These are phyloP conservation scores for Hirsutella minnesotensis DNA, from an alignment of 2,329 filamentous ascomycete species.

Conservation along the genomic window DNA sequence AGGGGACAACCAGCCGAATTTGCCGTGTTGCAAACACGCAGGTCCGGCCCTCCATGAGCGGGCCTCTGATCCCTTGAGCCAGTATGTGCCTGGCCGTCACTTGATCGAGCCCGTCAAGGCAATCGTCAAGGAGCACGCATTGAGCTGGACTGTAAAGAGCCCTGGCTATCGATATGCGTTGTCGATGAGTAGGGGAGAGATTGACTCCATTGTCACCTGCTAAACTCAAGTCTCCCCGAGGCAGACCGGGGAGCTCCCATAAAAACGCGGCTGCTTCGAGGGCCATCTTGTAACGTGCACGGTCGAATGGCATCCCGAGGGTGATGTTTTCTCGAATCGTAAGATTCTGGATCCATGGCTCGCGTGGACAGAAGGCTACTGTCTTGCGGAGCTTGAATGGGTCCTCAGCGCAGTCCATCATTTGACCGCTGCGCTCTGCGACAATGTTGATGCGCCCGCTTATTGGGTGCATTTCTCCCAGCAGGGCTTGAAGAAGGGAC, in stretches of 20 bases:
- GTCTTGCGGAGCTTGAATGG: constrained; percentile 48
- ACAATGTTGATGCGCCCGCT: neutral
- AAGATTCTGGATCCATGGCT: constrained; percentile 69
- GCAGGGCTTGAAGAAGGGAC: constrained; percentile 52
- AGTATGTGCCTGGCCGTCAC: constrained; percentile 1
- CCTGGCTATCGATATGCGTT: constrained; percentile 9
- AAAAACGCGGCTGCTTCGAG: constrained; percentile 58
- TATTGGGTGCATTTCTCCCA: constrained; percentile 44
- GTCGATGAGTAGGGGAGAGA: constrained; percentile 9
- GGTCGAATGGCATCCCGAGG: constrained; percentile 55
- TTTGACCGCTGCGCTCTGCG: neutral
- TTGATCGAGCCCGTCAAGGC: constrained; percentile 63
- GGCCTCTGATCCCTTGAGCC: constrained; percentile 1
- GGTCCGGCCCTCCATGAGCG: constrained; percentile 3
- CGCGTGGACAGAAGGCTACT: constrained; percentile 32
- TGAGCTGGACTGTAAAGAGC: constrained; percentile 11
- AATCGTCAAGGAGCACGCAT: constrained; percentile 52
- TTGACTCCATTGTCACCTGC: constrained; percentile 17
- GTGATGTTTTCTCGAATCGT: constrained; percentile 61
- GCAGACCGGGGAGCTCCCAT: constrained; percentile 58
- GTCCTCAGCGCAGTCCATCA: constrained; percentile 39
- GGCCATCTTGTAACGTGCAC: constrained; percentile 52
- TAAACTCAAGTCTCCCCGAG: constrained; percentile 59
- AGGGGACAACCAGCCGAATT: neutral
- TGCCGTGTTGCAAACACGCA: neutral